Conservation (phyloP, 345 rosid species). For the Microcos paniculata region DNA sequence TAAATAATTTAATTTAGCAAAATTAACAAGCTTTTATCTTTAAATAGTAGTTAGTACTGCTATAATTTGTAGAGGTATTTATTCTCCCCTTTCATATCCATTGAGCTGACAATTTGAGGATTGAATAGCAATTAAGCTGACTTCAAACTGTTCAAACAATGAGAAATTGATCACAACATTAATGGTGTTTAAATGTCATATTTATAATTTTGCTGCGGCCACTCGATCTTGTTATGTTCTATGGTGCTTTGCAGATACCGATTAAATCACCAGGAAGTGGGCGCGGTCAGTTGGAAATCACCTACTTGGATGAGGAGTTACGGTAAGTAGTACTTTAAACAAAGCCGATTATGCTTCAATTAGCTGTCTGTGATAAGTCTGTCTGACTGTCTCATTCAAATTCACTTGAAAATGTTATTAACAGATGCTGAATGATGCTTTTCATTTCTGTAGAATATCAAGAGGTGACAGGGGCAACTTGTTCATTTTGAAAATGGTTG, state of each 20-base stretch:
- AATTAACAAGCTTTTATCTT: not conserved
- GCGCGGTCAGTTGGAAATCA: constrained; percentile 47
- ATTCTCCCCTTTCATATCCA: not conserved
- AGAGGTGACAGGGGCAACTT: constrained; percentile 43
- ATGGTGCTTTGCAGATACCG: constrained; percentile 27
- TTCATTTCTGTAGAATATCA: constrained; percentile 32
- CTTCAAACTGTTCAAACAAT: not conserved
- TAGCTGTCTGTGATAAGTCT: too few species aligned
- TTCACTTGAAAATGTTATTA: not conserved
- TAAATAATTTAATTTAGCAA: too few species aligned
- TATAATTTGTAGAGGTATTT: not conserved
- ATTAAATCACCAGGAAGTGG: constrained; percentile 40
- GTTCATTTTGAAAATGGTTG: constrained; percentile 44
- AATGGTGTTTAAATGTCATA: not conserved
- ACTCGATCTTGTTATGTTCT: not conserved
- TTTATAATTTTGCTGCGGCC: not conserved
- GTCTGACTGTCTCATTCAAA: not conserved
- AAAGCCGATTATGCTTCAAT: not conserved
- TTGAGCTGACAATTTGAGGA: not conserved
- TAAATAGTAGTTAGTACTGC: not conserved
- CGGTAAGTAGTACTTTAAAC: constrained; percentile 21
- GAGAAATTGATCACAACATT: too few species aligned
- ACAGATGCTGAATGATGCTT: not conserved
- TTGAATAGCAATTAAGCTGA: not conserved
- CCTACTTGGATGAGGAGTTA: constrained; percentile 44